Evolutionary conservation across 2,329 filamentous ascomycete species (phyloP), one percentile per base, ranked within the genome.

Genomic region (Geosmithia flava): DNA sequence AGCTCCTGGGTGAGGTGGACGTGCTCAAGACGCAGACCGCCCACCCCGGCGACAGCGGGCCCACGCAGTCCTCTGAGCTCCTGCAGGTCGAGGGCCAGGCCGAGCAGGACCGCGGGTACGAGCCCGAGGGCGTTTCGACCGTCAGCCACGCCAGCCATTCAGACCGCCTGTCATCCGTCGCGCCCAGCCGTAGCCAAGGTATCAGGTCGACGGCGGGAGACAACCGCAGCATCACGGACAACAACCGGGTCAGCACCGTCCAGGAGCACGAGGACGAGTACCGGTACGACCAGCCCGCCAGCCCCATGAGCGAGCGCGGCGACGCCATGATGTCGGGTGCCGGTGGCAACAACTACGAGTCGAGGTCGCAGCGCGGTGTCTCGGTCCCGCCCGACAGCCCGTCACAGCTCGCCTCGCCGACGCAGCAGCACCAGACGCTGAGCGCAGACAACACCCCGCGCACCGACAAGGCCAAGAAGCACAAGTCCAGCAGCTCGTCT

Each of bases 1-100:
- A 95, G 60, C 76, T 98, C 20, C 78, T 98, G 19, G 85, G 82
- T 46, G 93, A 98, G 61, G 90, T 98, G 7, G 91, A 97, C 61
- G 85, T 80, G 44, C 72, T 93, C 50, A 87, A 89, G 59, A 76
- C 71, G 8, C 76, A 80, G 56, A 75, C 72, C 3, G 71, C 69
- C 1, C 62, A 61, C 47, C 51, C 64, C 13, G 64, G 60, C 16
- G 62, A 61, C 44, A 69, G 67, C 50, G 84, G 78, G 53, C 69
- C 80, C 10, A 70, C 66, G 40, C 71, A 68, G 20, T 88, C 86
- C 1, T 82, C 82, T 41, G 85, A 89, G 51, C 80, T 85, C 54
- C 64, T 87, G 49, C 75, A 81, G 52, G 70, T 72, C 6, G 74
- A 77, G 52, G 68, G 70, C 8, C 78, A 80, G 49, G 87, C 78